A percentile compares a stretch with the other conserved stretches of the same genome.
phyloP scores from a whole-genome alignment of 768 basidiomycete genomes.

The Epithele typhae region DNA sequence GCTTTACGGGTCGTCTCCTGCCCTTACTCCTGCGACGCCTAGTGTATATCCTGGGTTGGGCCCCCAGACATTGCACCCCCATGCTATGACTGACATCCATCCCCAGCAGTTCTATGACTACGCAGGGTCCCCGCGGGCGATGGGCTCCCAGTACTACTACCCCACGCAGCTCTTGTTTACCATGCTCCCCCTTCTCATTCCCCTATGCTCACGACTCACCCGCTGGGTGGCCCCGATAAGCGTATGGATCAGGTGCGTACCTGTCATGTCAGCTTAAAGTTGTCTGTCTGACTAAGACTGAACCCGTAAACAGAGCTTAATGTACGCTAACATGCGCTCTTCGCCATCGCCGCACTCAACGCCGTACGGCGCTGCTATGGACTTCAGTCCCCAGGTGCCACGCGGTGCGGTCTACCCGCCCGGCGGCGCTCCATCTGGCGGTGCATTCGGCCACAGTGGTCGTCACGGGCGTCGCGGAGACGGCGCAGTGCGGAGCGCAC shows the following conservation, averaged over 20 bases:
- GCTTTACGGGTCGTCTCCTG: constrained; percentile 45
- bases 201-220: constrained; percentile 49
- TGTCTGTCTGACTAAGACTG: no score
- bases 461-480: constrained; percentile 46
- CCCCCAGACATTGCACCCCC: constrained; percentile 39
- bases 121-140: constrained; percentile 39
- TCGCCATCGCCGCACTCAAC: constrained; percentile 40
- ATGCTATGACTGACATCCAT: constrained; percentile 35
- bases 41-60: constrained; percentile 46
- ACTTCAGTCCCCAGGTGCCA: constrained; percentile 40
- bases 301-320: constrained; percentile 38
- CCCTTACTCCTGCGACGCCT: constrained; percentile 37
- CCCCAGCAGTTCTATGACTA: constrained; percentile 63
- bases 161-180: constrained; percentile 58
- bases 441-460: constrained; percentile 23
- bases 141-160: constrained; percentile 58
- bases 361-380: constrained; percentile 40
- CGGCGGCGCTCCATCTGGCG: background rate
- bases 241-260: constrained; percentile 47
- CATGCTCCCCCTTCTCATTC: constrained; percentile 48
- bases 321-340: constrained; percentile 39
- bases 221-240: constrained; percentile 51
- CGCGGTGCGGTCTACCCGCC: background rate
- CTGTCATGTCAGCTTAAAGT: no score
- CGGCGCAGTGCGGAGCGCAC: constrained; percentile 53